These are phyloP conservation scores for Stephanodiscus minutulus DNA, from an alignment of 108 stramenopile species.

Conservation along the genomic window DNA sequence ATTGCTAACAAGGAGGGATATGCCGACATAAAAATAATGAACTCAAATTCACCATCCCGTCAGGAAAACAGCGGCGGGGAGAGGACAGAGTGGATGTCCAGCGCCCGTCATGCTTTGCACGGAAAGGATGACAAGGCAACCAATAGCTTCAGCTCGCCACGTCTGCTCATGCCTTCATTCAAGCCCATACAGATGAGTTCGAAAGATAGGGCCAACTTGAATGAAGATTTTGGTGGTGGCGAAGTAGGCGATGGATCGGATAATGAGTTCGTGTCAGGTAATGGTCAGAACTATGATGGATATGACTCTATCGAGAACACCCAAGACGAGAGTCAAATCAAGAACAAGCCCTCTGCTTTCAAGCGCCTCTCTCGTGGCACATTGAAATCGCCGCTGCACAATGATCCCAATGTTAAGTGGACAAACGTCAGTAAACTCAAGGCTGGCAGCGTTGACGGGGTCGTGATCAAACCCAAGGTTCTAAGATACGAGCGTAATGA, in stretches of 20 bases:
- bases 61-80: background rate
- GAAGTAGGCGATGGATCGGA: constrained; percentile 27
- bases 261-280: constrained; percentile 11
- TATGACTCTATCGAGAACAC: constrained; percentile 32
- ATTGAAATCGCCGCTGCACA: background rate
- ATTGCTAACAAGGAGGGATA: background rate
- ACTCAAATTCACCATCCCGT: background rate
- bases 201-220: background rate
- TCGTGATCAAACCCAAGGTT: constrained; percentile 28
- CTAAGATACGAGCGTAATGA: constrained; percentile 22
- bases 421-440: background rate
- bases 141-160: background rate
- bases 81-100: constrained; percentile 19
- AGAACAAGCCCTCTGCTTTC: background rate
- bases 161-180: constrained; percentile 23
- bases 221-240: background rate
- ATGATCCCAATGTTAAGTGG: background rate
- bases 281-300: background rate
- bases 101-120: constrained; percentile 5
- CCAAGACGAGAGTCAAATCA: constrained; percentile 25
- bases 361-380: constrained; percentile 44
- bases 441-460: background rate
- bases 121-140: background rate
- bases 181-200: constrained; percentile 1
- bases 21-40: background rate